Conservation (phyloP, 73 alveolate species). For the Uronychia binucleata region DNA sequence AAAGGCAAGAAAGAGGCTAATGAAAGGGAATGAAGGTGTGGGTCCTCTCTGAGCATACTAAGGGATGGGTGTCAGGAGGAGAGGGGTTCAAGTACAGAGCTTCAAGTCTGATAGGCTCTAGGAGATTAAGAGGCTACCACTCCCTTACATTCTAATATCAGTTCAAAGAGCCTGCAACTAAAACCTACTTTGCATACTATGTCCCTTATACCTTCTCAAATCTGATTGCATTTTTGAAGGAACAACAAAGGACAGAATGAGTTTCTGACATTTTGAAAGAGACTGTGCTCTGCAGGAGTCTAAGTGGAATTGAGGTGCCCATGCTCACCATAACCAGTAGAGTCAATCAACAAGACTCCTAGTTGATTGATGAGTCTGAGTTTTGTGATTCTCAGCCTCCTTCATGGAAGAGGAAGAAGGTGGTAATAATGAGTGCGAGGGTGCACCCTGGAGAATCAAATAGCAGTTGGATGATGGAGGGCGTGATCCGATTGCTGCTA, state of each 20-base stretch:
- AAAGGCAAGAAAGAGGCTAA: too few species aligned
- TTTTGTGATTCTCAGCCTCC: too few species aligned
- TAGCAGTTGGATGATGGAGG: conserved; percentile 67
- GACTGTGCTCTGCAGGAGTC: conserved; percentile 33
- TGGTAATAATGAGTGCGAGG: conserved; percentile 47
- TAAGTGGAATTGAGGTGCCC: conserved; percentile 78
- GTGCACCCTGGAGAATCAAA: conserved; percentile 80
- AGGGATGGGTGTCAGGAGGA: too few species aligned
- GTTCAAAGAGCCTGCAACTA: conserved; percentile 17
- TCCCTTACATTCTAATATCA: too few species aligned
- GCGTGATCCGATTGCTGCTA: conserved; percentile 35
- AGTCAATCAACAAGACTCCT: too few species aligned
- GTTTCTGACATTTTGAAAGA: not conserved
- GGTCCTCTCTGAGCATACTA: too few species aligned
- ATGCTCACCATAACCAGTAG: conserved; percentile 64
- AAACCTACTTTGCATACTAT: conserved; percentile 18
- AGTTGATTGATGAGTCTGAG: too few species aligned
- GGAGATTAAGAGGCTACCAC: too few species aligned
- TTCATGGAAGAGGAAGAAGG: conserved; percentile 47
- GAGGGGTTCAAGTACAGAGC: too few species aligned
- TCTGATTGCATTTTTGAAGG: not conserved
- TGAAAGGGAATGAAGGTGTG: too few species aligned
- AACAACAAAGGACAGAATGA: not conserved
- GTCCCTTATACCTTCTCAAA: conserved; percentile 22
- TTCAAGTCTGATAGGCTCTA: too few species aligned